Base-by-base conservation (phyloP, 139 green algal species). In the Diplosphaera chodatii region DNA sequence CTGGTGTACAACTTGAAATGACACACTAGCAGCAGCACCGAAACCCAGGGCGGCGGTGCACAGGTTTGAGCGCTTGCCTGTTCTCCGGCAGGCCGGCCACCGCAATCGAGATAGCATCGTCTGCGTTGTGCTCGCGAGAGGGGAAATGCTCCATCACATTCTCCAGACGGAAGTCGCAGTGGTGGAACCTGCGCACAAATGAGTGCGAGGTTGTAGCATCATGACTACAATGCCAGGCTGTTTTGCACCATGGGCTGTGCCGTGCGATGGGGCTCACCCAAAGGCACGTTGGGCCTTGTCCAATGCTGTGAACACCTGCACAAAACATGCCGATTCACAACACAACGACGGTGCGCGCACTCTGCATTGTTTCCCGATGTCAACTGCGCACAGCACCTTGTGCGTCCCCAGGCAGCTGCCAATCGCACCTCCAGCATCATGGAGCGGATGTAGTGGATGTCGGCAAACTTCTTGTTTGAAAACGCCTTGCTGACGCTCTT, bases 351-450 rank as follows among this genome's bases (percentile, higher is more conserved):
- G n/a, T n/a, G n/a, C n/a, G n/a, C n/a, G n/a, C n/a, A n/a, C n/a
- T n/a, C n/a, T n/a, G n/a, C n/a, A n/a, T n/a, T n/a, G n/a, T n/a
- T n/a, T n/a, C n/a, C n/a, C n/a, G n/a, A n/a, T n/a, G n/a, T n/a
- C n/a, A n/a, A n/a, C n/a, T n/a, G n/a, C n/a, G n/a, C n/a, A n/a
- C n/a, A n/a, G n/a, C n/a, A n/a, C n/a, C n/a, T n/a, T n/a, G n/a
- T n/a, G n/a, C n/a, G n/a, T n/a, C n/a, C n/a, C n/a, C n/a, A n/a
- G n/a, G n/a, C n/a, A n/a, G n/a, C n/a, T n/a, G n/a, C n/a, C n/a
- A n/a, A n/a, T n/a, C n/a, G n/a, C n/a, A n/a, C 48, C 48, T 59
- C 48, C 48, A 59, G 48, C 48, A 59, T 59, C 48, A 59, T 59
- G 48, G 22, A 10, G 48, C 48, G 48, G 48, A 59, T 59, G 48